Evolutionary conservation across 179 eudicot species (phyloP), one percentile per base, ranked within the genome.

Genomic region (Silene coronaria): DNA sequence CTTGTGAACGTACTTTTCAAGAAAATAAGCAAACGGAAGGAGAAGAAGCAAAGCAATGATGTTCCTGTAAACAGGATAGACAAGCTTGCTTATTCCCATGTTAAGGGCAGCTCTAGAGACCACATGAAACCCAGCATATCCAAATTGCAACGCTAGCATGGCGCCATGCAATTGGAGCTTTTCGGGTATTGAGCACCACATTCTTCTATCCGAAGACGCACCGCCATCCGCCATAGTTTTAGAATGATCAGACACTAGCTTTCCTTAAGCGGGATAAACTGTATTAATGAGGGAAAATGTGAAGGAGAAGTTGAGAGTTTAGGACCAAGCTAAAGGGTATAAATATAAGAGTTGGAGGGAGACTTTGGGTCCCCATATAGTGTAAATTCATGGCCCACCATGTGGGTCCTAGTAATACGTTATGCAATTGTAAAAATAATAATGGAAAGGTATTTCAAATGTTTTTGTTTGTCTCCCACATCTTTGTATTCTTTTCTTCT

Each of bases 91-190:
- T 13, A 93, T 89, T 75, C 98, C 98, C 97, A 93, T 90, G 83
- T 96, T 96, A 48, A 96, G 97, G 78, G 99, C 99, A 80, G 87
- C 88, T 69, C 99, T 85, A 24, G 99, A 93, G 68, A 96, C 98
- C 2, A 96, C 97, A 78, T 96, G 99, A 74, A 96, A 96, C 79
- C 99, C 99, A 0, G 99, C 99, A 58, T 93, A 96, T 0, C 99
- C 98, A 71, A 96, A 91, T 80, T 96, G 99, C 89, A 96, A 83
- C 75, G 97, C 90, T 86, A 96, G 73, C 98, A 96, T 96, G 84
- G 99, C 98, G 75, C 88, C 68, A 78, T 96, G 99, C 45, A 96
- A 91, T 71, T 93, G 97, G 75, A 86, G 59, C 77, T 84, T 89
- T 75, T 96, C 99, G 10, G 97, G 99, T 19, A 96, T 68, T 6